Evolutionary conservation across 805 yeast genomes (phyloP).

Genomic region (Peterozyma toletana): DNA sequence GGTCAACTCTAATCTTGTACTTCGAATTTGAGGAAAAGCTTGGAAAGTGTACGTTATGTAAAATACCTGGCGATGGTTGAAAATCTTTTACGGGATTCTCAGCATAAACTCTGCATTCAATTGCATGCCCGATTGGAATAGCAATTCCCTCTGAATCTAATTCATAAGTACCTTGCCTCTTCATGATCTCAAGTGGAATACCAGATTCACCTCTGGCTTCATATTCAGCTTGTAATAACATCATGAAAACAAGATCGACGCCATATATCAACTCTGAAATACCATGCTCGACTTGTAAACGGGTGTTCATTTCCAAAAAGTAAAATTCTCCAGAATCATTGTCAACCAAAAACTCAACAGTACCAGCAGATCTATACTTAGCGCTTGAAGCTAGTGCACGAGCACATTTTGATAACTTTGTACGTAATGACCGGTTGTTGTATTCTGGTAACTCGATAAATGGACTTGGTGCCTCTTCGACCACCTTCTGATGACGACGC

Average conservation of each 20-base stretch:
- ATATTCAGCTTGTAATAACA: constrained; percentile 20
- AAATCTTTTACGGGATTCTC: constrained; percentile 19
- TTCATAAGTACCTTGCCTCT: constrained; percentile 7
- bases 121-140: constrained; percentile 19
- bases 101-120: constrained; percentile 20
- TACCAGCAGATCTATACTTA: constrained; percentile 22
- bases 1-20: constrained; percentile 16
- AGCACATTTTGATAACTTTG: constrained; percentile 14
- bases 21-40: background rate
- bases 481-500: constrained; percentile 23
- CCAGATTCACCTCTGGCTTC: constrained; percentile 14
- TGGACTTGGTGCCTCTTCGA: constrained; percentile 22
- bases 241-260: constrained; percentile 18
- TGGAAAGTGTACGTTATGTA: constrained; percentile 16
- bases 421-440: constrained; percentile 10
- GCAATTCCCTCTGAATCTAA: constrained; percentile 10
- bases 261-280: constrained; percentile 18
- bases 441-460: constrained; percentile 11
- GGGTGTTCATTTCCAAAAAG: constrained; percentile 21
- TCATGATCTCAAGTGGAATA: constrained; percentile 11
- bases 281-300: constrained; percentile 23
- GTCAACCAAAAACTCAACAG: constrained; percentile 21
- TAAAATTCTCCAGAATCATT: constrained; percentile 17
- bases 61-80: constrained; percentile 21
- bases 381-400: constrained; percentile 14